phyloP scores from a whole-genome alignment of 768 basidiomycete species.

The Nevesoporus exiguus region DNA sequence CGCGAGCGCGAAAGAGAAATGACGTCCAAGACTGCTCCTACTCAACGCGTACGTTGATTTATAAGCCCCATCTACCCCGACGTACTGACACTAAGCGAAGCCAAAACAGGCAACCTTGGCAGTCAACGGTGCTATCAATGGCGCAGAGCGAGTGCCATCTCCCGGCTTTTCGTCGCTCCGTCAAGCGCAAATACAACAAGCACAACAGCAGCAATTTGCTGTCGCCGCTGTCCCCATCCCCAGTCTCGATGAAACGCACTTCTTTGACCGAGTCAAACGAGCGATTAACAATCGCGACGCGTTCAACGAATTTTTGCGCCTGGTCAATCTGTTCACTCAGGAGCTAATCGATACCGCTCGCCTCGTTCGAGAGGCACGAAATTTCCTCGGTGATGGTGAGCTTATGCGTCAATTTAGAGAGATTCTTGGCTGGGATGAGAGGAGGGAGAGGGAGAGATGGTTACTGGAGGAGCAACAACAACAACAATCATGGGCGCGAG shows the following conservation, averaged over 20 bases:
- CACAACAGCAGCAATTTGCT: constrained; percentile 19
- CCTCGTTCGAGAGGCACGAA: constrained; percentile 74
- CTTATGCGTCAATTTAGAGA: constrained; percentile 79
- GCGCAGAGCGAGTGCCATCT: constrained; percentile 22
- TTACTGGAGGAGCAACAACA: constrained; percentile 44
- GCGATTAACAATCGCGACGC: constrained; percentile 69
- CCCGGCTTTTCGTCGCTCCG: constrained; percentile 22
- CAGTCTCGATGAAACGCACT: constrained; percentile 61
- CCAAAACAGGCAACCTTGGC: constrained; percentile 20
- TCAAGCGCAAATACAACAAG: constrained; percentile 25
- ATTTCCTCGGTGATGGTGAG: constrained; percentile 76
- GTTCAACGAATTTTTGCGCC: constrained; percentile 92
- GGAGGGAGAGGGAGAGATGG: constrained; percentile 55
- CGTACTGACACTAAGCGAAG: constrained; percentile 13
- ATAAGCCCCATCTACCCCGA: background rate
- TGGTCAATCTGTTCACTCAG: constrained; percentile 93
- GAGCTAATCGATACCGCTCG: constrained; percentile 86
- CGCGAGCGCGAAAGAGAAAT: constrained; percentile 37
- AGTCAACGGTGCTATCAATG: constrained; percentile 18
- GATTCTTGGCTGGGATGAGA: constrained; percentile 85
- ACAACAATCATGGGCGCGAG: constrained; percentile 49
- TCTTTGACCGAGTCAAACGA: constrained; percentile 89
- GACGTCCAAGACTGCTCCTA: constrained; percentile 19
- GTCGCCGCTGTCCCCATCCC: constrained; percentile 16
- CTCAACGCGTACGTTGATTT: constrained; percentile 25